These are phyloP conservation scores for Coemansia sp. DNA, from an alignment of 192 early-diverging fungal species.

Conservation along the genomic window DNA sequence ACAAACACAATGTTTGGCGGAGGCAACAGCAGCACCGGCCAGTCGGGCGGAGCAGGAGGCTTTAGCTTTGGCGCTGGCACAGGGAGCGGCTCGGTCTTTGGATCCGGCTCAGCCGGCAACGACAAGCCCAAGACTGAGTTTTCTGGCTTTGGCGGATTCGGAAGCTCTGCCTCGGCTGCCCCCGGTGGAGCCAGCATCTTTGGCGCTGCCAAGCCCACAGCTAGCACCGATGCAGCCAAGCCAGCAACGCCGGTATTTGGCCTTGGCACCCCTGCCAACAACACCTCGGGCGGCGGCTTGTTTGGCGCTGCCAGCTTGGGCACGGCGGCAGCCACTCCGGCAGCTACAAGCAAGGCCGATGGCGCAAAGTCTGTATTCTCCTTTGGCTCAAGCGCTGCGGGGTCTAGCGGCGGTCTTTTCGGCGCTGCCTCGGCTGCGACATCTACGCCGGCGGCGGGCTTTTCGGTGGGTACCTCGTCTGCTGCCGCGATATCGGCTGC, in stretches of 20 bases:
- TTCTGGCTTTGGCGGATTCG: slow-evolving; percentile 19
- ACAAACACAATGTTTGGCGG: slow-evolving; percentile 8
- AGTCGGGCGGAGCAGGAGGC: slow-evolving; percentile 6
- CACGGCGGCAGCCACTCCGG: neutral
- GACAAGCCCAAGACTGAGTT: slow-evolving; percentile 15
- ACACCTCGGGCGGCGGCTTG: slow-evolving; percentile 29
- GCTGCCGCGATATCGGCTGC: neutral
- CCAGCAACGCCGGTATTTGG: slow-evolving; percentile 15
- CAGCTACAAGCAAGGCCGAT: neutral
- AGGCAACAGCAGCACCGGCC: slow-evolving; percentile 7
- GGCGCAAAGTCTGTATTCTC: neutral
- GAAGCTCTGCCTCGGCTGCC: slow-evolving; percentile 11
- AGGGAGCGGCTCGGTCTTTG: slow-evolving; percentile 3
- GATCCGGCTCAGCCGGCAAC: slow-evolving; percentile 9
- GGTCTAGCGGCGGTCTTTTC: neutral
- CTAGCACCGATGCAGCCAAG: slow-evolving; percentile 31
- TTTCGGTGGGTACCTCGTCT: slow-evolving; percentile 6
- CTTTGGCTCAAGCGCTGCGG: neutral
- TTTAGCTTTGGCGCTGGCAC: slow-evolving; percentile 15
- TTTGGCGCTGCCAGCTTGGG: slow-evolving; percentile 20
- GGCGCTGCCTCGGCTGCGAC: slow-evolving; percentile 2
- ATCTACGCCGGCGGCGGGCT: slow-evolving; percentile 17
- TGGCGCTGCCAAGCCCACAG: slow-evolving; percentile 28
- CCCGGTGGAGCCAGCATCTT: slow-evolving; percentile 16
- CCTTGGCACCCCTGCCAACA: slow-evolving; percentile 30